Evolutionary conservation across 306 rosid species (phyloP), one percentile per base, ranked within the genome.

Genomic region (Parietaria judaica): DNA sequence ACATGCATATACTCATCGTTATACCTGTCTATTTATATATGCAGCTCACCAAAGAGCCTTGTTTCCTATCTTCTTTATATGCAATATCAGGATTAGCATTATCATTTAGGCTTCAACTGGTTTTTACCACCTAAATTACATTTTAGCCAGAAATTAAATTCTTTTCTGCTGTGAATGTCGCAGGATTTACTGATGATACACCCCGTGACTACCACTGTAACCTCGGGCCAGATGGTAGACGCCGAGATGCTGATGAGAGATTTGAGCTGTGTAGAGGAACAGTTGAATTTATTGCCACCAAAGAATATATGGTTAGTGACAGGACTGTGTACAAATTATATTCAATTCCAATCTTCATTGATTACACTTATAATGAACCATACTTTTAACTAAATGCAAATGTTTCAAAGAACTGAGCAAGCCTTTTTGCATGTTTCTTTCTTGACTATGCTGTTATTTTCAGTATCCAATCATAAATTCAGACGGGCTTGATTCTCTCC

Each of bases 161-260:
- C 52, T 11, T 11, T 60, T 65, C 53, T 64, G 8, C 66, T 65
- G 36, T 31, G 38, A 23, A 23, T 78, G 71, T 72, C 69, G 59
- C 84, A 88, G 97, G 99, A 69, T 92, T 84, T 79, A 82, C 94
- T 82, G 96, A 92, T 65, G 99, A 92, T 65, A 92, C 99, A 65
- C 99, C 99, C 36, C 94, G 85, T 72, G 96, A 92, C 74, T 92
- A 92, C 85, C 96, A 84, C 79, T 92, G 99, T 82, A 92, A 92
- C 72, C 82, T 92, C 39, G 99, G 99, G 63, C 99, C 99, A 62
- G 99, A 92, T 76, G 97, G 99, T 72, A 82, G 95, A 58, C 92
- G 97, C 39, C 81, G 99, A 70, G 99, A 92, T 82, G 96, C 88
- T 54, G 97, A 92, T 81, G 99, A 88, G 75, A 81, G 96, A 76